Conservation (phyloP, 768 basidiomycete species). For the Amanita exitialis region DNA sequence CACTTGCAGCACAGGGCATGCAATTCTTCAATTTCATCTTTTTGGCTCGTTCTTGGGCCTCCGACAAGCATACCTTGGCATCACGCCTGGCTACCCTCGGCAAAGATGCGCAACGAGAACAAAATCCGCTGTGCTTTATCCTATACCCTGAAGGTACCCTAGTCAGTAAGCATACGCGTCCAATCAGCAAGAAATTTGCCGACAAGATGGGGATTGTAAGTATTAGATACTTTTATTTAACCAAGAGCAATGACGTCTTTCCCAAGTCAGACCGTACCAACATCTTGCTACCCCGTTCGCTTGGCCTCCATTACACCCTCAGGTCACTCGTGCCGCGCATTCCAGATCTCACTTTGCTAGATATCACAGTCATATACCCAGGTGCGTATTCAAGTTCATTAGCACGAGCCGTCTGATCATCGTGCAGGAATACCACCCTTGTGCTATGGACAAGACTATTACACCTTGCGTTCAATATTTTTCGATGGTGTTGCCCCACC, state of each 20-base stretch:
- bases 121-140: conserved; percentile 70
- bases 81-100: conserved; percentile 61
- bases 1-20: conserved; percentile 55
- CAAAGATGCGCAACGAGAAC: conserved; percentile 51
- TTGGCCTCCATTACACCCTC: conserved; percentile 79
- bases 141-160: conserved; percentile 97
- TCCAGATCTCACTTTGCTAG: conserved; percentile 72
- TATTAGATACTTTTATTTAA: conserved; percentile 9
- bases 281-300: conserved; percentile 84
- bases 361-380: conserved; percentile 87
- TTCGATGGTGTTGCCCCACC: conserved; percentile 75
- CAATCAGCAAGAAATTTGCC: conserved; percentile 79
- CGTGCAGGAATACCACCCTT: conserved; percentile 60
- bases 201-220: conserved; percentile 84
- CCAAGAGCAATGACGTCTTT: background rate
- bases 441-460: conserved; percentile 81
- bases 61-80: conserved; percentile 64
- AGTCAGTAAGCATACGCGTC: conserved; percentile 77
- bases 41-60: conserved; percentile 83
- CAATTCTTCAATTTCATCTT: conserved; percentile 94
- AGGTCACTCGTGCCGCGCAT: conserved; percentile 73
- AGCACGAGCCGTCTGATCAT: conserved; percentile 8
- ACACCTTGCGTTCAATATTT: conserved; percentile 86
- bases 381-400: conserved; percentile 31
- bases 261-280: conserved; percentile 68